A percentile compares a stretch with the other conserved stretches of the same genome.
Evolutionary conservation across 1,284 basidiomycete genomes (phyloP).

Genomic region (Chiua sp.): DNA sequence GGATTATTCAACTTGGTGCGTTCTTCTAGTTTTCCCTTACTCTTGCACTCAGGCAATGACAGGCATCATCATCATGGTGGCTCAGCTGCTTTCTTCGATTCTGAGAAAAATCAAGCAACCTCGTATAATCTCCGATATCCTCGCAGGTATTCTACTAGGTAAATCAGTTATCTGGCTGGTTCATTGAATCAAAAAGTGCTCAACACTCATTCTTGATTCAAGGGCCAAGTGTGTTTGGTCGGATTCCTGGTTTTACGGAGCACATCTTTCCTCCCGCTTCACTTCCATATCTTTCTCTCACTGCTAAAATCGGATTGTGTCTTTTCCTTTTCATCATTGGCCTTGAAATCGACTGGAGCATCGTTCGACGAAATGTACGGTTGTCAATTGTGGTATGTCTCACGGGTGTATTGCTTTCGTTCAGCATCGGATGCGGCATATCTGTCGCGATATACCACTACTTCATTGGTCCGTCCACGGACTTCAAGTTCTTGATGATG

Average conservation of each 20-base stretch:
- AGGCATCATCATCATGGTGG: slow-evolving; percentile 67
- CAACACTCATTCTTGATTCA: not conserved
- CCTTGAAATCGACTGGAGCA: slow-evolving; percentile 82
- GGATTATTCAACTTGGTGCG: slow-evolving; percentile 88
- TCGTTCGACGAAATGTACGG: slow-evolving; percentile 61
- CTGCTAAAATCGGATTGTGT: slow-evolving; percentile 91
- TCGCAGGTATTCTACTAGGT: slow-evolving; percentile 91
- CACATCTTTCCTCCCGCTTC: slow-evolving; percentile 83
- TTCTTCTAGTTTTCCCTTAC: slow-evolving; percentile 5
- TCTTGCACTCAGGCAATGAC: not conserved
- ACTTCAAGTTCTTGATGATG: slow-evolving; percentile 89
- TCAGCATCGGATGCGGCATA: slow-evolving; percentile 85
- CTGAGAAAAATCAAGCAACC: slow-evolving; percentile 84
- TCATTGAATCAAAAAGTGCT: not conserved
- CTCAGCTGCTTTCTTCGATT: slow-evolving; percentile 69
- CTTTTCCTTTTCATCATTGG: slow-evolving; percentile 95
- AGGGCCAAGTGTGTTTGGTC: slow-evolving; percentile 81
- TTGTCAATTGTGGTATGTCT: slow-evolving; percentile 54
- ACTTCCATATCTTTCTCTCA: slow-evolving; percentile 80
- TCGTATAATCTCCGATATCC: slow-evolving; percentile 85
- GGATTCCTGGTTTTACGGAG: slow-evolving; percentile 80
- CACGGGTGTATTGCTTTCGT: slow-evolving; percentile 80
- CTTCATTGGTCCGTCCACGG: slow-evolving; percentile 72
- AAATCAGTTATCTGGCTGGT: slow-evolving; percentile 6
- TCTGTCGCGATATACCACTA: slow-evolving; percentile 81